Evolutionary conservation across 352 stramenopile genomes (phyloP), one percentile per base, ranked within the genome.

Genomic region (Globisporangium paroecandrum): DNA sequence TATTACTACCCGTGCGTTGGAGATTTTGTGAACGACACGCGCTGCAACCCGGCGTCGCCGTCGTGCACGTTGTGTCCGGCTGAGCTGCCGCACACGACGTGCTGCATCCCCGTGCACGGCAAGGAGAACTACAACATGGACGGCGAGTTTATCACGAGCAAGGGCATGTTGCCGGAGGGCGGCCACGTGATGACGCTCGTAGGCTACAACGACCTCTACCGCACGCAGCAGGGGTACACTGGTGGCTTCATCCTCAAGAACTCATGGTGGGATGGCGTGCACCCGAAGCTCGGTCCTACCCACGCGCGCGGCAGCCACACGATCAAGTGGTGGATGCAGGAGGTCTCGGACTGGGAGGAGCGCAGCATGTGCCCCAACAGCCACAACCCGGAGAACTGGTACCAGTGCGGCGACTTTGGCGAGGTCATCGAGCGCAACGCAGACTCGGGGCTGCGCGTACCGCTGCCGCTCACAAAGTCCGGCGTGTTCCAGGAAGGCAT

Each of bases 171-270:
- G 3, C 49, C 72, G 5, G 81, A 89, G 34, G 81, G 81, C n/a
- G 81, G 81, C 2, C 83, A 91, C 58, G 83, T 76, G 5, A 91
- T 91, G 83, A 86, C 80, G 49, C 68, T 91, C n/a, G 79, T 86
- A 13, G 83, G 81, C 22, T 91, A 86, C 72, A 89, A 89, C 63
- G 83, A 91, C 38, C 62, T 85, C 24, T 90, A 78, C 68, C 81
- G 75, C 29, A 87, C 76, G 22, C 79, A 81, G 41, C 78, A 89
- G 53, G 82, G 83, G 64, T 86, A 76, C 68, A 89, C 78, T 0
- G 83, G 81, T 38, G 82, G 81, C 49, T 89, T 86, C 64, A 88
- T 91, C 59, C 74, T 91, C 43, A 91, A 91, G 74, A 91, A 91
- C 75, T 91, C 83, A 66, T 91, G 83, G 81, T 84, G 75, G 55